Evolutionary conservation across 371 early-diverging fungal genomes (phyloP).

Genomic region (Apophysomyces variabilis): DNA sequence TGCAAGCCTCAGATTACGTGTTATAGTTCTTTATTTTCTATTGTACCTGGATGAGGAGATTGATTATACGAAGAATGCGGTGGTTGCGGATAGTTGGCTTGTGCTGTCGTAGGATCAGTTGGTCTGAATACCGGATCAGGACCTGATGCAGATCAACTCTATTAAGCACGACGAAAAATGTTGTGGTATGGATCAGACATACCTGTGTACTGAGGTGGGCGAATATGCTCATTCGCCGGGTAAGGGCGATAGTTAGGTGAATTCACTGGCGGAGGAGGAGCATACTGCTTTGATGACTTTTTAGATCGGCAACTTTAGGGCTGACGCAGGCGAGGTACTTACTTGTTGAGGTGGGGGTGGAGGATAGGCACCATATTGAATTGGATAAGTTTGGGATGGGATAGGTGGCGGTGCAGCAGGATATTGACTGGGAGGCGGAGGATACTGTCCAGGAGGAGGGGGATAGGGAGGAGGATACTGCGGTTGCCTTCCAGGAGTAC

Average conservation of each 20-base stretch:
- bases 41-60: constrained; percentile 29
- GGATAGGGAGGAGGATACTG: constrained; percentile 17
- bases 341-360: constrained; percentile 23
- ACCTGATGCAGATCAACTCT: constrained; percentile 9
- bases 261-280: constrained; percentile 20
- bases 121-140: constrained; percentile 33
- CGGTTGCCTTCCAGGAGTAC: constrained; percentile 1
- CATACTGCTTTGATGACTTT: constrained; percentile 14
- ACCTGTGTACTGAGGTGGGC: constrained; percentile 26
- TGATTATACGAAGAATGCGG: constrained; percentile 27
- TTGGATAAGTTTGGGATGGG: constrained; percentile 15
- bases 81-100: constrained; percentile 32
- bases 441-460: constrained; percentile 15
- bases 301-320: neutral
- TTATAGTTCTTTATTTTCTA: neutral
- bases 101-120: constrained; percentile 18
- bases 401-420: constrained; percentile 20
- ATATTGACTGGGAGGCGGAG: constrained; percentile 15
- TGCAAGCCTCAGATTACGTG: neutral
- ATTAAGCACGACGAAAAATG: neutral
- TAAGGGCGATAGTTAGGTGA: constrained; percentile 18
- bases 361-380: constrained; percentile 19
- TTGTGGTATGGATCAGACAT: too few relatives aligned
- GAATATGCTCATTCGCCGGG: constrained; percentile 18
- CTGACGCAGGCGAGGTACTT: neutral